Evolutionary conservation across 345 rosid genomes (phyloP), one percentile per base, ranked within the genome.

Genomic region (Bruguiera sexangula): DNA sequence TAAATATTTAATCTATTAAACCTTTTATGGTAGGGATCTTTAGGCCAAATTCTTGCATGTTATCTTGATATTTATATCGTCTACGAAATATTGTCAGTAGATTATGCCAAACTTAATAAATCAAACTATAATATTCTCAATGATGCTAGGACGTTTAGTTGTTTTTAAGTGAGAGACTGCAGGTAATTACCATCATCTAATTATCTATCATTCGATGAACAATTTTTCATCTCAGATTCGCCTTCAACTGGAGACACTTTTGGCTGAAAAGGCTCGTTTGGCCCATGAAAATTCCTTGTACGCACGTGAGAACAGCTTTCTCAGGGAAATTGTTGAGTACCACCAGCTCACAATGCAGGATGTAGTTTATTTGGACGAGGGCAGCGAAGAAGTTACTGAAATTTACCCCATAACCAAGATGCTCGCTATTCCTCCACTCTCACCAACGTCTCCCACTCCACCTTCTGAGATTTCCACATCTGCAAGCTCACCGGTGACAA

Each of bases 261-360:
- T 92, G 69, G 98, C 97, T 7, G 99, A 96, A 79, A 96, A 96
- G 79, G 95, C 96, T 1, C 91, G 98, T 19, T 75, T 96, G 76
- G 99, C 99, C 0, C 89, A 86, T 37, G 99, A 92, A 72, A 96
- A 96, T 62, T 86, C 95, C 5, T 63, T 87, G 13, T 90, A 83
- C 68, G 91, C 98, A 0, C 81, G 99, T 18, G 99, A 96, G 79
- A 96, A 96, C 73, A 76, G 98, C 9, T 92, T 90, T 78, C 78
- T 96, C 72, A 85, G 99, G 77, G 99, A 96, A 76, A 90, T 96
- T 16, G 93, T 92, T 0, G 99, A 96, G 65, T 96, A 90, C 81
- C 97, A 92, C 74, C 98, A 96, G 29, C 82, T 96, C 22, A 92
- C 95, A 15, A 92, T 90, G 99, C 99, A 96, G 79, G 98, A 92